Evolutionary conservation across 2,329 filamentous ascomycete species (phyloP).

Genomic region (Fusarium duplospermum): DNA sequence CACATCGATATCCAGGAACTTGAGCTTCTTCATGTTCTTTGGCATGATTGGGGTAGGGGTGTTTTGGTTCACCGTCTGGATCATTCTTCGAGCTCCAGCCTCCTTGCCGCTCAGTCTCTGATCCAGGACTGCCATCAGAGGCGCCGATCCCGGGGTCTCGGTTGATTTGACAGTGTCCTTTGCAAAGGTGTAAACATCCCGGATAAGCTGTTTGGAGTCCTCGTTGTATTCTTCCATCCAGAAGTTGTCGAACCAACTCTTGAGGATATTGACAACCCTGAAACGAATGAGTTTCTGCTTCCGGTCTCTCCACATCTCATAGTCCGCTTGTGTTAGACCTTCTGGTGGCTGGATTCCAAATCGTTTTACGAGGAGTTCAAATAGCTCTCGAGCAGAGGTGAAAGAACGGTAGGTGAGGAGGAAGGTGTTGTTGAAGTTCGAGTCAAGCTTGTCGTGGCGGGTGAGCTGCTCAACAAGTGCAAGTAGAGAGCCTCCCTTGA

Average conservation of each 20-base stretch:
- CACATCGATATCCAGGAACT: constrained; percentile 96
- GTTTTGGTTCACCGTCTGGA: constrained; percentile 85
- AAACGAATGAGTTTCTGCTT: constrained; percentile 98
- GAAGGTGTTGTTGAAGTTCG: constrained; percentile 97
- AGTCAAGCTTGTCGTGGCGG: constrained; percentile 93
- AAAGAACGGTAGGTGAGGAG: constrained; percentile 97
- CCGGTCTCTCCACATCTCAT: constrained; percentile 88
- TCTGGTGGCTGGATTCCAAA: constrained; percentile 94
- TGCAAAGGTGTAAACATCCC: constrained; percentile 90
- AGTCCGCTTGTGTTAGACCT: constrained; percentile 79
- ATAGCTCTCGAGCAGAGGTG: constrained; percentile 88
- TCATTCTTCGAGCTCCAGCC: constrained; percentile 83
- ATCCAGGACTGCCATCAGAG: constrained; percentile 87
- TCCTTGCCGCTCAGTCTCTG: constrained; percentile 91
- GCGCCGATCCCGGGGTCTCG: constrained; percentile 88
- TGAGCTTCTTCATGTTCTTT: constrained; percentile 99
- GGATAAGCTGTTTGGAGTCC: constrained; percentile 84
- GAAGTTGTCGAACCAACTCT: constrained; percentile 98
- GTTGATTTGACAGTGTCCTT: constrained; percentile 93
- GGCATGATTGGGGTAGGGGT: constrained; percentile 91
- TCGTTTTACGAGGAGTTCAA: constrained; percentile 89
- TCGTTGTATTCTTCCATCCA: constrained; percentile 97
- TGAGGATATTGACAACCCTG: constrained; percentile 95
- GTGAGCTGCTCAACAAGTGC: constrained; percentile 95
- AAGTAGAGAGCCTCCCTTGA: constrained; percentile 90